Conservation (phyloP, 2,329 filamentous ascomycete species). For the Pleoardoris graminearum region DNA sequence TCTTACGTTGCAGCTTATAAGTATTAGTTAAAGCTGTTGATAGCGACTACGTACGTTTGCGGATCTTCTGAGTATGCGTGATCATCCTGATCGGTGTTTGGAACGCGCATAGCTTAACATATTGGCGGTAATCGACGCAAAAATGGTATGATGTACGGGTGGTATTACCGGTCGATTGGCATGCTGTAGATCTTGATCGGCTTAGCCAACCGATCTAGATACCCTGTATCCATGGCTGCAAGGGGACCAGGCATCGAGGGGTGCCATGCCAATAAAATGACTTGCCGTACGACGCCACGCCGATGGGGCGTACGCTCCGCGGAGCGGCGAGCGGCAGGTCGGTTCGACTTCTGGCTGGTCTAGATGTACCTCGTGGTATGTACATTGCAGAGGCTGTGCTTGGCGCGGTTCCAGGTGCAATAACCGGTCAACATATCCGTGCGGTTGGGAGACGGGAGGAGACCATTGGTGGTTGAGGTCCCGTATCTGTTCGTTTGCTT, state of each 20-base stretch:
- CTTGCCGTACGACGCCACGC: not conserved
- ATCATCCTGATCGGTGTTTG: constrained; percentile 3
- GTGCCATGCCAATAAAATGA: not conserved
- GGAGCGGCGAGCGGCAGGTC: not conserved
- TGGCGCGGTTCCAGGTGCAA: constrained; percentile 5
- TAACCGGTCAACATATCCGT: not conserved
- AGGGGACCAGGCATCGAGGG: not conserved
- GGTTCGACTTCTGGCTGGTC: not conserved
- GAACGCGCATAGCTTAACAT: not conserved
- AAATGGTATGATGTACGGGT: constrained; percentile 2
- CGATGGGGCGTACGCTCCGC: not conserved
- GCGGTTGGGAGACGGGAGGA: not conserved
- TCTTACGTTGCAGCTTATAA: too few species aligned
- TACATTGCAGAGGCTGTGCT: not conserved
- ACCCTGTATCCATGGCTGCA: not conserved
- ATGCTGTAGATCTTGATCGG: constrained; percentile 2
- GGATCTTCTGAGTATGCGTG: not conserved
- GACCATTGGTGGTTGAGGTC: not conserved
- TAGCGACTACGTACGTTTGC: not conserved
- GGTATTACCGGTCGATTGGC: constrained; percentile 1
- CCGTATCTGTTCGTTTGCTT: not conserved
- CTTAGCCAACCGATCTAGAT: not conserved
- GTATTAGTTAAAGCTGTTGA: not conserved
- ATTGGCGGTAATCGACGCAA: not conserved
- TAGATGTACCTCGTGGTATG: not conserved